Evolutionary conservation across 805 yeast species (phyloP), one percentile per base, ranked within the genome.

Genomic region (Novakomyces olei): DNA sequence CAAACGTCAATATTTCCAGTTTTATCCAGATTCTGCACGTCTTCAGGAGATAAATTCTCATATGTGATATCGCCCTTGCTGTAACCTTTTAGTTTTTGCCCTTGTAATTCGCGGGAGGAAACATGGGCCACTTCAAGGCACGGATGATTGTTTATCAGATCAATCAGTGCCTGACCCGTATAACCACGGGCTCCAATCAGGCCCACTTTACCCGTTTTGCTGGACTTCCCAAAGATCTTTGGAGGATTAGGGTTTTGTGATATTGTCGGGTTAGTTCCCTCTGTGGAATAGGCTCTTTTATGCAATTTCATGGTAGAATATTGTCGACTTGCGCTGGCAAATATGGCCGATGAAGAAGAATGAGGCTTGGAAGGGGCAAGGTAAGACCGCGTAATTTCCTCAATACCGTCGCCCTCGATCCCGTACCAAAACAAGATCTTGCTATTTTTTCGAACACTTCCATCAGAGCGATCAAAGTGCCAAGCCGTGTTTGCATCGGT

Each of bases 131-230:
- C 57, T 47, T 85, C 95, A 42, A 88, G 61, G 51, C 67, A 68
- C 29, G 92, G 92, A 56, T 88, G 99, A 32, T 63, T 58, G 54
- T 88, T 78, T 41, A 88, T 76, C 60, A 88, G 62, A 24, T 74
- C 66, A 41, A 88, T 80, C 51, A 88, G 65, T 46, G 85, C 85
- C 57, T 78, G 92, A 23, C 98, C 99, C 14, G 95, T 85, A 57
- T 66, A 80, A 19, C 99, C 99, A 58, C 99, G 74, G 27, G 99
- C 99, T 44, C 99, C 99, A 49, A 88, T 85, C 45, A 88, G 65
- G 1, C 94, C 98, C 30, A 88, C 81, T 42, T 69, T 69, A 15
- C 91, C 63, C 39, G 63, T 63, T 27, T 62, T 51, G 26, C 63
- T 61, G 58, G 72, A 15, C 25, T 15, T n/a, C n/a, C n/a, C n/a